Evolutionary conservation across 441 rosid genomes (phyloP), one percentile per base, ranked within the genome.

Genomic region (Hura crepitans): DNA sequence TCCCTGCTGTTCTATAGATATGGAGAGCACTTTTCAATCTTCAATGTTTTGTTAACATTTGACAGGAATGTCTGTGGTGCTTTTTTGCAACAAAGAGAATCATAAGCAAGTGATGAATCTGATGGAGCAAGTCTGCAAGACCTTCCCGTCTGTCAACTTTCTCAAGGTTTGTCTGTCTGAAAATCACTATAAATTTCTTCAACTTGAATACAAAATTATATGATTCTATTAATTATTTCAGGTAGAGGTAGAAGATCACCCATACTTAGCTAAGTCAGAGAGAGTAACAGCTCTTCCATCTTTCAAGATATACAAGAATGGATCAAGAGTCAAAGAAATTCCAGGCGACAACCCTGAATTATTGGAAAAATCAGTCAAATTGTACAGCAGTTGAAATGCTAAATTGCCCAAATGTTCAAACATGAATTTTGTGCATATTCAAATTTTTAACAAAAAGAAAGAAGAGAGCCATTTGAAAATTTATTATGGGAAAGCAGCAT

Each of bases 101-200:
- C 75, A 82, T 62, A 74, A 62, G 71, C 83, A 81, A 78, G 78
- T 75, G 22, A 57, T 78, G 81, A 77, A 76, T 60, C 61, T 75
- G n/a, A 78, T 81, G 87, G 81, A 82, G 74, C 82, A 74, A 77
- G 78, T 82, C 53, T 80, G 87, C 85, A 85, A 73, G 71, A 79
- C 81, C 72, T 85, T 78, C 78, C 89, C 91, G 47, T 87, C 86
- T 25, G 83, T 86, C 74, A 76, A 81, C 74, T 86, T 86, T 75
- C 85, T 85, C 50, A 82, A 85, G 89, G 89, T 75, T 51, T 59
- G 74, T 66, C 62, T 49, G 7, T 43, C 45, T 8, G 31, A 30
- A 56, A 63, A 43, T 5, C n/a, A n/a, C n/a, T n/a, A n/a, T n/a
- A n/a, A n/a, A n/a, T n/a, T n/a, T n/a, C n/a, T n/a, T n/a, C n/a